phyloP scores from a whole-genome alignment of 768 basidiomycete genomes.

The Russula virescens region DNA sequence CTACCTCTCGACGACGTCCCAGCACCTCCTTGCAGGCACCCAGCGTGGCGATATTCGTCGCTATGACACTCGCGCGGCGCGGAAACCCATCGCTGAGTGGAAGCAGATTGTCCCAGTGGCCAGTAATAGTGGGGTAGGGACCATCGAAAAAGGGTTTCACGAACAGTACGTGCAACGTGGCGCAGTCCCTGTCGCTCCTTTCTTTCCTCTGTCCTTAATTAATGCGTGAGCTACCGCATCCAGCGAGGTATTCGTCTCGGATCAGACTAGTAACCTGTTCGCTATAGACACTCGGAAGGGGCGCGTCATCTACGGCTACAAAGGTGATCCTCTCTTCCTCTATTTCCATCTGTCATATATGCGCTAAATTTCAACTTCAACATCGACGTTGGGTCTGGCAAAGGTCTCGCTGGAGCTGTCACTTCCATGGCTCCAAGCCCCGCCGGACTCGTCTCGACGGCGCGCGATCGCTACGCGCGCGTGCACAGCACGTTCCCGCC shows the following conservation, averaged over 20 bases:
- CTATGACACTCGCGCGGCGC: conserved; percentile 70
- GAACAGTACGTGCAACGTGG: conserved; percentile 51
- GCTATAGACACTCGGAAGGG: conserved; percentile 70
- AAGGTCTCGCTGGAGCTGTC: conserved; percentile 69
- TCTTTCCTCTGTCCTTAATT: no score
- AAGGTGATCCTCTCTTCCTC: conserved; percentile 37
- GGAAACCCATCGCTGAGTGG: conserved; percentile 66
- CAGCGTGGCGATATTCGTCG: conserved; percentile 65
- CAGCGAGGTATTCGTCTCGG: conserved; percentile 68
- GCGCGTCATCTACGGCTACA: conserved; percentile 55
- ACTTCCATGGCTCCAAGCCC: conserved; percentile 56
- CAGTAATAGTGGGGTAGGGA: conserved; percentile 47
- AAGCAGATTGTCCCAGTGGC: conserved; percentile 44
- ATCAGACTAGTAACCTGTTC: conserved; percentile 57
- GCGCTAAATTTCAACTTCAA: no score
- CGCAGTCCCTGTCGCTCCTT: no score
- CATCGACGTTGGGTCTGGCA: not conserved
- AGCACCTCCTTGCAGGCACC: conserved; percentile 66
- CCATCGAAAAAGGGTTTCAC: conserved; percentile 49
- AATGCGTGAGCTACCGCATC: not conserved
- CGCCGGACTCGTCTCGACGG: conserved; percentile 49
- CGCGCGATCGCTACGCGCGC: conserved; percentile 65
- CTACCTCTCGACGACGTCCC: conserved; percentile 42
- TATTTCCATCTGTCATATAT: not conserved
- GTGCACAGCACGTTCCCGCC: conserved; percentile 58